Base-by-base conservation (phyloP, 306 rosid genomes). In the Lotus japonicus region DNA sequence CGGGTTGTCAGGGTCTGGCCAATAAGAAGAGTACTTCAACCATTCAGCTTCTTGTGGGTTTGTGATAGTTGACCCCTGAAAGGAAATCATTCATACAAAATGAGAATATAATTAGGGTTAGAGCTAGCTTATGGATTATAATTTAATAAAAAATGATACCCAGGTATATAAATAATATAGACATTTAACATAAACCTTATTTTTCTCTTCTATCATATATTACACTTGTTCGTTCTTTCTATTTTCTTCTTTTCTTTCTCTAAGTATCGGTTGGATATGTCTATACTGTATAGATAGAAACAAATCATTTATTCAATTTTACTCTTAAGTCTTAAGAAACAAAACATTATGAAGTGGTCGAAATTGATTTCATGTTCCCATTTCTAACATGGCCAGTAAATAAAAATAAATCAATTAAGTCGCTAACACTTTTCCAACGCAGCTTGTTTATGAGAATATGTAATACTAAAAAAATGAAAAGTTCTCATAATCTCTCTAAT, bases 1-100 rank as follows among this genome's bases (percentile, higher is more conserved):
- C 70, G 85, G 86, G 84, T 86, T 85, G 87, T 87, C 87, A 58
- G 97, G 87, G 67, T 91, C 97, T 61, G 95, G 92, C 97, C 97
- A 91, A 72, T 85, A 91, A 43, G 96, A 64, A 63, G 97, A 87
- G 79, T 88, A 91, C 83, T 91, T 91, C 88, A 91, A 75, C 97
- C 97, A 91, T 51, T 91, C 97, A 64, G 96, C 72, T 74, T 88
- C 97, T 73, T 89, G 91, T 14, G 82, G 83, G 76, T 87, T 91
- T 73, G 83, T 35, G 55, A 91, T 83, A 50, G 96, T 82, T 66
- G 94, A 80, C 58, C 87, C 97, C 97, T 88, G 84, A 70, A 23
- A 72, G 11, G 36, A 39, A 64, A 84, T 31, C 36, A 31, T 31
- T 65, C 11, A 68, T 1, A 64, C 13, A 5, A 59, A 43, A 59